Conservation (phyloP, 164 flowering plant species). For the Malania oleifera region DNA sequence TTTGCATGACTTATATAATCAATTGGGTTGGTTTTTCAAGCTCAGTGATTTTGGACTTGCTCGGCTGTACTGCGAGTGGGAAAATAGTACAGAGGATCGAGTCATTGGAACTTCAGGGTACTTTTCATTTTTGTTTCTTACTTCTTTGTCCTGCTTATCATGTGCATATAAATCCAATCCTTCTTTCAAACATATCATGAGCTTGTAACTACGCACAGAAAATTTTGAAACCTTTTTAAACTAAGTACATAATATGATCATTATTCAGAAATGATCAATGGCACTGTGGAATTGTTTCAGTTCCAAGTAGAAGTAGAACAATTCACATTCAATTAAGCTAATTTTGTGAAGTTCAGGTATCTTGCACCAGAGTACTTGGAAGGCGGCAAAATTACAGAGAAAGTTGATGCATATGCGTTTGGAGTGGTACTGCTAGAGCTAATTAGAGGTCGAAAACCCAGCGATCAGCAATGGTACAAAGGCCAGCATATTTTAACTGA, state of each 20-base stretch:
- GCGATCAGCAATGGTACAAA: slow-evolving; percentile 30
- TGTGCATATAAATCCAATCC: background rate
- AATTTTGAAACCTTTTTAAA: no score
- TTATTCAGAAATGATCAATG: background rate
- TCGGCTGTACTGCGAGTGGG: slow-evolving; percentile 55
- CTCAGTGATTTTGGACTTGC: slow-evolving; percentile 91
- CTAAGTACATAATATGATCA: background rate
- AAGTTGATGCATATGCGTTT: slow-evolving; percentile 81
- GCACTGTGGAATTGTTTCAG: background rate
- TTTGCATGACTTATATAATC: background rate
- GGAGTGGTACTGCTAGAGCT: slow-evolving; percentile 75
- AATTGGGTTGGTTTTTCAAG: slow-evolving; percentile 27
- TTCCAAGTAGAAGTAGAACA: no score
- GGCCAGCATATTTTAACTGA: slow-evolving; percentile 36
- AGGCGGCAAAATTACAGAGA: slow-evolving; percentile 56
- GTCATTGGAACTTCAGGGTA: slow-evolving; percentile 72
- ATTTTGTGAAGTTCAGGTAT: slow-evolving; percentile 43
- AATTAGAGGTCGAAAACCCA: slow-evolving; percentile 53
- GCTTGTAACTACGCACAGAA: no score
- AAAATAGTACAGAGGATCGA: slow-evolving; percentile 33
- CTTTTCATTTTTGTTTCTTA: background rate
- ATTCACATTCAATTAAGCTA: background rate
- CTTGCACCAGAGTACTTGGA: slow-evolving; percentile 79
- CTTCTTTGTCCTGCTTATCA: background rate
- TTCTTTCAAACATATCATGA: background rate